Conservation (phyloP, 1,284 basidiomycete species). For the Sphaerobolus stellatus region DNA sequence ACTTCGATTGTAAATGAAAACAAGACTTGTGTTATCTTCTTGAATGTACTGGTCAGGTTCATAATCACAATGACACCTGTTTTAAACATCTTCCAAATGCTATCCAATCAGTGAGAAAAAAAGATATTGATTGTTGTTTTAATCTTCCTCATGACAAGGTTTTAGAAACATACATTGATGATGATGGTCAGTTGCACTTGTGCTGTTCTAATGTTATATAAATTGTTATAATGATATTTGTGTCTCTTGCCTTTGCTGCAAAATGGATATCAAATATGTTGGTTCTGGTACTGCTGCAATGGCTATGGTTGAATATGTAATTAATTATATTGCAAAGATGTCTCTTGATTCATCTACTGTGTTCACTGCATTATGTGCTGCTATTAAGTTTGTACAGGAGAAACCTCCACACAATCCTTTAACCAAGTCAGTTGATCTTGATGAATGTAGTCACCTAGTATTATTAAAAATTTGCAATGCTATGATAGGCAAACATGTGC, state of each 20-base stretch:
- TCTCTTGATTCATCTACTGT: constrained; percentile 38
- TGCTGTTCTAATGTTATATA: constrained; percentile 31
- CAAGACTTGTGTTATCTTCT: constrained; percentile 28
- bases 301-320: constrained; percentile 42
- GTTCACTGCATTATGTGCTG: constrained; percentile 34
- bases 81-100: constrained; percentile 33
- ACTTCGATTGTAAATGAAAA: neutral
- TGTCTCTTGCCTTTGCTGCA: constrained; percentile 33
- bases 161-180: constrained; percentile 24
- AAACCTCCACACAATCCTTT: constrained; percentile 4
- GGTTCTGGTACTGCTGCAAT: constrained; percentile 39
- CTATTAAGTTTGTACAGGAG: constrained; percentile 26
- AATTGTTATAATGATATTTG: constrained; percentile 42
- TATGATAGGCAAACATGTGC: constrained; percentile 34
- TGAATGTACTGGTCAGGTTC: constrained; percentile 26
- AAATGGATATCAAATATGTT: constrained; percentile 45
- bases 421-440: constrained; percentile 16
- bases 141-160: constrained; percentile 22
- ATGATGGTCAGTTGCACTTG: constrained; percentile 32
- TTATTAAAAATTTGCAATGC: constrained; percentile 37
- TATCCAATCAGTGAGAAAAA: neutral
- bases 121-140: constrained; percentile 31
- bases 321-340: constrained; percentile 43
- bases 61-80: constrained; percentile 33
- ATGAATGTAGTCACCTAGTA: constrained; percentile 34